phyloP scores from a whole-genome alignment of 345 rosid genomes.

The Camelina hispida region DNA sequence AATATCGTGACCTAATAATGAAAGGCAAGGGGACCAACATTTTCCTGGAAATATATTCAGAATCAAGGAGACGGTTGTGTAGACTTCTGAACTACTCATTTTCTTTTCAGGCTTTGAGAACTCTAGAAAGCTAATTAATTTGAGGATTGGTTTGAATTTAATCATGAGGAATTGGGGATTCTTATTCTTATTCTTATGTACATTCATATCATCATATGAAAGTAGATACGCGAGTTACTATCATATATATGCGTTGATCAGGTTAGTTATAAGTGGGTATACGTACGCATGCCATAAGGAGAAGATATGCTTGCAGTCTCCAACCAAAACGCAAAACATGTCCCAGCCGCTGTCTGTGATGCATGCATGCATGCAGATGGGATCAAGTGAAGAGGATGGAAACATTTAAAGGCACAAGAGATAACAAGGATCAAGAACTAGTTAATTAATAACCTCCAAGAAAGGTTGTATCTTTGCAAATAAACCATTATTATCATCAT shows the following conservation, averaged over 20 bases:
- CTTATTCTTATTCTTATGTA: slow-evolving; percentile 32
- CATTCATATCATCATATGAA: slow-evolving; percentile 35
- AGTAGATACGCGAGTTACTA: slow-evolving; percentile 81
- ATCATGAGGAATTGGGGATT: neutral
- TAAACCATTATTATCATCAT: too few species aligned
- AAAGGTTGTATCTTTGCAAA: too few species aligned
- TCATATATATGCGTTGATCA: slow-evolving; percentile 67
- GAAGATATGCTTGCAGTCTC: slow-evolving; percentile 61
- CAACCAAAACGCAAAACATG: slow-evolving; percentile 83
- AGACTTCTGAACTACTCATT: neutral
- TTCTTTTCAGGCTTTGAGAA: neutral
- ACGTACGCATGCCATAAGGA: slow-evolving; percentile 98
- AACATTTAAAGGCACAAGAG: neutral
- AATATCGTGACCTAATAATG: slow-evolving; percentile 63
- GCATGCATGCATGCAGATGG: slow-evolving; percentile 14
- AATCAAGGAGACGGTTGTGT: slow-evolving; percentile 27
- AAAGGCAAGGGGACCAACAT: slow-evolving; percentile 79
- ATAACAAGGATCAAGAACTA: neutral
- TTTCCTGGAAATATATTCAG: slow-evolving; percentile 60
- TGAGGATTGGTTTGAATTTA: neutral
- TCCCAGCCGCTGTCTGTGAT: slow-evolving; percentile 70
- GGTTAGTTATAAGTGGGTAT: too few species aligned
- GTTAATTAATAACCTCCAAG: neutral
- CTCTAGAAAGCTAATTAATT: neutral
- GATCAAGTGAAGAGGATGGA: slow-evolving; percentile 35